Evolutionary conservation across 1,284 basidiomycete genomes (phyloP).

Genomic region (Exsudoporus floridanus): DNA sequence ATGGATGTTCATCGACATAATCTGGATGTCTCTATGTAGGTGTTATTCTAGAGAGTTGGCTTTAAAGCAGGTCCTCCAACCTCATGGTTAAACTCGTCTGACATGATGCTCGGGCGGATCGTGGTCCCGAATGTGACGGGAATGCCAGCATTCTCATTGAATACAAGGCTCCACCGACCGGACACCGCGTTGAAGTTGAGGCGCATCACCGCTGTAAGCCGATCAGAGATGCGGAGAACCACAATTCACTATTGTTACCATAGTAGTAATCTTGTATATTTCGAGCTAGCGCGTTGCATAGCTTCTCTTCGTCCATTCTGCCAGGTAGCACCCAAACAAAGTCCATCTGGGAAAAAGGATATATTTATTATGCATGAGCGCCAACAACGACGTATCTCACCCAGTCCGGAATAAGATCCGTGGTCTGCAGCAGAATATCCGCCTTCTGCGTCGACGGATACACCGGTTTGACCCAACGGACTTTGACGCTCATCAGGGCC

Average conservation of each 20-base stretch:
- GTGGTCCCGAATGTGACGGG: constrained; percentile 1
- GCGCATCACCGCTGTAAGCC: not conserved
- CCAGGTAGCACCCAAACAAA: constrained; percentile 7
- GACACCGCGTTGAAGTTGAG: not conserved
- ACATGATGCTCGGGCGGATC: constrained; percentile 2
- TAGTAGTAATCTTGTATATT: constrained; percentile 1
- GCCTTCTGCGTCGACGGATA: not conserved
- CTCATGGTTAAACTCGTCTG: constrained; percentile 1
- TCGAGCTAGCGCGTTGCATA: constrained; percentile 1
- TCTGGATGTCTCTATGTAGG: not conserved
- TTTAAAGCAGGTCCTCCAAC: not conserved
- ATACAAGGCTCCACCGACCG: not conserved
- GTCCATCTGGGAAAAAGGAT: not conserved
- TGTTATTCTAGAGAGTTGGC: not conserved
- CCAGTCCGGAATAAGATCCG: constrained; percentile 6
- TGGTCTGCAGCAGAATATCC: not conserved
- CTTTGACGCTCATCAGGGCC: not conserved
- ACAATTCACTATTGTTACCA: not conserved
- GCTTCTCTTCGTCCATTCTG: not conserved
- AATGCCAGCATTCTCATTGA: constrained; percentile 1
- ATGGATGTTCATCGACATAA: constrained; percentile 1
- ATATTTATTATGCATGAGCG: not conserved
- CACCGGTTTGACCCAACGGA: constrained; percentile 1
- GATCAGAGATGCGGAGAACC: not conserved
- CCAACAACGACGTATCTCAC: not conserved